Conservation (phyloP, 2,329 filamentous ascomycete genomes). For the Dothideomycetes sp. region DNA sequence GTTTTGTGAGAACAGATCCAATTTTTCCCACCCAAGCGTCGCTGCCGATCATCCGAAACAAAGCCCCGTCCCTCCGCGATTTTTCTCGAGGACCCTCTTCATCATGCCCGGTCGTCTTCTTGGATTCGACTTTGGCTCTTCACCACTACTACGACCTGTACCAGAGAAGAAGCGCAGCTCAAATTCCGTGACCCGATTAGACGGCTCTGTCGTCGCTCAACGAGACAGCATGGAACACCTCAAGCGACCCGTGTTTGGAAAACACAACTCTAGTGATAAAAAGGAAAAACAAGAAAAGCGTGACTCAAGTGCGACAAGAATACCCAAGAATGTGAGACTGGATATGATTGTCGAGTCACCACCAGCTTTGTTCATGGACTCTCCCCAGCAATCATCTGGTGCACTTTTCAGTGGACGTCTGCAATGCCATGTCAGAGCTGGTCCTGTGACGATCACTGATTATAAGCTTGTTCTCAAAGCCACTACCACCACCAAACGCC, state of each 20-base stretch:
- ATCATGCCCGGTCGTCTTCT: conserved; percentile 22
- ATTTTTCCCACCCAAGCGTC: no score
- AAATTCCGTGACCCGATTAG: conserved; percentile 9
- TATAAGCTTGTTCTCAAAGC: conserved; percentile 64
- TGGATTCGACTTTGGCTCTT: conserved; percentile 18
- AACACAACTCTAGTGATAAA: conserved; percentile 12
- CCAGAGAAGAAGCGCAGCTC: conserved; percentile 11
- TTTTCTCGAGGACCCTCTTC: neutral
- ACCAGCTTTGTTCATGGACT: conserved; percentile 73
- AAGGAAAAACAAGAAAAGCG: conserved; percentile 14
- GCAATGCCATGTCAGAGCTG: conserved; percentile 58
- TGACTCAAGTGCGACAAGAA: conserved; percentile 13
- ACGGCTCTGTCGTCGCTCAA: conserved; percentile 7
- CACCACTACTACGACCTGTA: conserved; percentile 10
- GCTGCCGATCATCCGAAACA: neutral
- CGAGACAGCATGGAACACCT: conserved; percentile 23
- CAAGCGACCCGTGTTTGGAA: conserved; percentile 18
- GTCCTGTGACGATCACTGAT: conserved; percentile 53
- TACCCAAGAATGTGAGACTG: conserved; percentile 38
- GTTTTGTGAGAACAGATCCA: no score
- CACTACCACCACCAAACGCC: conserved; percentile 66
- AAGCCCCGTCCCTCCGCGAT: conserved; percentile 1
- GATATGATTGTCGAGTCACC: conserved; percentile 69
- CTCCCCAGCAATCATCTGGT: conserved; percentile 63
- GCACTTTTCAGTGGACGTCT: conserved; percentile 79